Evolutionary conservation across 805 yeast species (phyloP).

Genomic region (Metschnikowia amazonensis): DNA sequence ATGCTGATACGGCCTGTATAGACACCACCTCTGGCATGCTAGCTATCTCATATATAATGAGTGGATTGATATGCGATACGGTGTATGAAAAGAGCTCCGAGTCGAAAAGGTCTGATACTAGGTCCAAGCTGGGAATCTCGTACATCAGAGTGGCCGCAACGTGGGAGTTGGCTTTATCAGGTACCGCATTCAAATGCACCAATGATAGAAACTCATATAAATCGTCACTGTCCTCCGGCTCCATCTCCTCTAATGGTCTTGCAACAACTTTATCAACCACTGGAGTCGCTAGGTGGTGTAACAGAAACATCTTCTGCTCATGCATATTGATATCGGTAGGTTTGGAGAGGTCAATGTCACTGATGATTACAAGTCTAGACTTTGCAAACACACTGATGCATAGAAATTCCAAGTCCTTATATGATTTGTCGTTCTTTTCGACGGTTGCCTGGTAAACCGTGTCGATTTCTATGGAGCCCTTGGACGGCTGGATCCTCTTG

Average conservation of each 20-base stretch:
- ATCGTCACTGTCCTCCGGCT: constrained; percentile 3
- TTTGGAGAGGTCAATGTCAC: not conserved
- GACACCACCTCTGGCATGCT: constrained; percentile 7
- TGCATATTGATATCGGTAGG: not conserved
- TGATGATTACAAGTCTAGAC: not conserved
- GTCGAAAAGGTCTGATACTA: not conserved
- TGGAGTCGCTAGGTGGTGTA: not conserved
- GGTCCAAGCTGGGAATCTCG: constrained; percentile 5
- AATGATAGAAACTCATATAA: constrained; percentile 15
- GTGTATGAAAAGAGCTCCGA: constrained; percentile 2
- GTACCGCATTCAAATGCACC: constrained; percentile 15
- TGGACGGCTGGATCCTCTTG: constrained; percentile 11
- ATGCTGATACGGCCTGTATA: constrained; percentile 7
- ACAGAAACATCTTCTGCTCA: not conserved
- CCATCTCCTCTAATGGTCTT: not conserved
- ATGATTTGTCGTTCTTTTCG: constrained; percentile 2
- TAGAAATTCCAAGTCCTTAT: constrained; percentile 11
- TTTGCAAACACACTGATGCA: constrained; percentile 8
- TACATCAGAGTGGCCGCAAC: constrained; percentile 13
- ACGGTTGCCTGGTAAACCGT: constrained; percentile 3
- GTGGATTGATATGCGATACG: constrained; percentile 6
- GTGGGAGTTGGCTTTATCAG: constrained; percentile 10
- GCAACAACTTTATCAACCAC: not conserved
- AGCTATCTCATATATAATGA: constrained; percentile 3
- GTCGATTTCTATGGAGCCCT: constrained; percentile 10